Conservation (phyloP, 306 rosid species). For the Senna siamea region DNA sequence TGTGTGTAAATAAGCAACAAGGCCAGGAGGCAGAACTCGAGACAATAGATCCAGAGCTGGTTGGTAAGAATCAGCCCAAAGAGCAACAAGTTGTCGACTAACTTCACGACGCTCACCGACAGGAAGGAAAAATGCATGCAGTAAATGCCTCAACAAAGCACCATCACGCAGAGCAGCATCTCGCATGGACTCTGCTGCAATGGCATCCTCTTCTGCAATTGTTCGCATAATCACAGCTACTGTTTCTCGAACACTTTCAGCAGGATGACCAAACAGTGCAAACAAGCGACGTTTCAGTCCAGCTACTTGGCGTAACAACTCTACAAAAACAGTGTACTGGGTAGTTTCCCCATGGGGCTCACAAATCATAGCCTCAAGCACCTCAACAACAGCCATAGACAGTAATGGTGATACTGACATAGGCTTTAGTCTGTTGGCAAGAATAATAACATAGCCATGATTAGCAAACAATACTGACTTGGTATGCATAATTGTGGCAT, state of each 20-base stretch:
- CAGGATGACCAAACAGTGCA: conserved; percentile 99
- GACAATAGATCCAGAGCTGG: conserved; percentile 91
- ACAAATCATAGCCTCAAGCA: conserved; percentile 97
- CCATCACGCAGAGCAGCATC: conserved; percentile 99
- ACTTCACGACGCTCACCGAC: conserved; percentile 93
- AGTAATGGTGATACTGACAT: conserved; percentile 91
- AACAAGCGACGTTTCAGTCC: conserved; percentile 97
- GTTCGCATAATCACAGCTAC: conserved; percentile 98
- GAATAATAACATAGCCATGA: conserved; percentile 72
- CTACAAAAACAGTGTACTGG: conserved; percentile 91
- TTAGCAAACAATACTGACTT: conserved; percentile 95
- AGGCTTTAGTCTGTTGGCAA: conserved; percentile 91
- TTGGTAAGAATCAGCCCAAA: conserved; percentile 99
- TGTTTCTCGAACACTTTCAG: conserved; percentile 94
- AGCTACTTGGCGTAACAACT: conserved; percentile 96
- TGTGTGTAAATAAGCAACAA: conserved; percentile 97
- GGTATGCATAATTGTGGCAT: conserved; percentile 94
- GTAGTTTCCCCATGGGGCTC: conserved; percentile 99
- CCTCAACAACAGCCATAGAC: conserved; percentile 97
- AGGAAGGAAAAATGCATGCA: conserved; percentile 91
- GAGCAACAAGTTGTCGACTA: conserved; percentile 97
- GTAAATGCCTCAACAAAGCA: conserved; percentile 90
- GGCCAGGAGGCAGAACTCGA: conserved; percentile 97
- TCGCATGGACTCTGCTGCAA: conserved; percentile 99
- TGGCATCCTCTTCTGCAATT: conserved; percentile 99